phyloP scores from a whole-genome alignment of 1,139 yeast genomes.

The Yamadazyma dushanensis region DNA sequence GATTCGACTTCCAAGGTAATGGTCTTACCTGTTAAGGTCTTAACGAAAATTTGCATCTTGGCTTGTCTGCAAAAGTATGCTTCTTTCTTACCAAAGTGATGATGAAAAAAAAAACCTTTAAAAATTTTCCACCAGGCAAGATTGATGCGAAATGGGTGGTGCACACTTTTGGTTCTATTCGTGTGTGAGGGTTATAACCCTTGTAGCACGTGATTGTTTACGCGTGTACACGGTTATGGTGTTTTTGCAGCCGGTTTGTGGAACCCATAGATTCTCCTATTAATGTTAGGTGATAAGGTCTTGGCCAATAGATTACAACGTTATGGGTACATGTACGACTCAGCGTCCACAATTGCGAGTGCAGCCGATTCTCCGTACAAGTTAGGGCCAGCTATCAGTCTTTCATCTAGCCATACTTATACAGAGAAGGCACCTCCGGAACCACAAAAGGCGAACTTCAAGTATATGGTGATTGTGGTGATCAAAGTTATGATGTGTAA shows the following conservation, averaged over 20 bases:
- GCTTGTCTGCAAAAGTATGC: conserved; percentile 50
- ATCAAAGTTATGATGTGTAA: too few species aligned
- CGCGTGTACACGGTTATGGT: too few species aligned
- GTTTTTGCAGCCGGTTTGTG: conserved; percentile 4
- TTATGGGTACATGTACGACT: conserved; percentile 10
- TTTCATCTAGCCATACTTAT: too few species aligned
- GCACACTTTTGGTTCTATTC: not conserved
- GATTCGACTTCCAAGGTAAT: conserved; percentile 99
- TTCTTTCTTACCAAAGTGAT: conserved; percentile 49
- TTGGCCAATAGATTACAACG: conserved; percentile 13
- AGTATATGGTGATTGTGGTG: too few species aligned
- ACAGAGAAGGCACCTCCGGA: too few species aligned
- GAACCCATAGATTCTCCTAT: not conserved
- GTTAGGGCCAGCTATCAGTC: not conserved
- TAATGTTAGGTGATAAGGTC: conserved; percentile 20
- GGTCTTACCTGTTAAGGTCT: conserved; percentile 98
- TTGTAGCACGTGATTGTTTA: conserved; percentile 3
- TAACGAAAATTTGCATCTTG: conserved; percentile 97
- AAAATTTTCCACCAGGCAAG: too few species aligned
- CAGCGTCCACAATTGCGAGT: not conserved
- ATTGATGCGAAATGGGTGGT: conserved; percentile 1
- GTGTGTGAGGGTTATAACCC: not conserved
- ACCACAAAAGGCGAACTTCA: too few species aligned
- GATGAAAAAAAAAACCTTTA: conserved; percentile 6
- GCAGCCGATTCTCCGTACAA: not conserved